These are phyloP conservation scores for Capronia epimyces DNA, from an alignment of 2,329 filamentous ascomycete species.

Conservation along the genomic window DNA sequence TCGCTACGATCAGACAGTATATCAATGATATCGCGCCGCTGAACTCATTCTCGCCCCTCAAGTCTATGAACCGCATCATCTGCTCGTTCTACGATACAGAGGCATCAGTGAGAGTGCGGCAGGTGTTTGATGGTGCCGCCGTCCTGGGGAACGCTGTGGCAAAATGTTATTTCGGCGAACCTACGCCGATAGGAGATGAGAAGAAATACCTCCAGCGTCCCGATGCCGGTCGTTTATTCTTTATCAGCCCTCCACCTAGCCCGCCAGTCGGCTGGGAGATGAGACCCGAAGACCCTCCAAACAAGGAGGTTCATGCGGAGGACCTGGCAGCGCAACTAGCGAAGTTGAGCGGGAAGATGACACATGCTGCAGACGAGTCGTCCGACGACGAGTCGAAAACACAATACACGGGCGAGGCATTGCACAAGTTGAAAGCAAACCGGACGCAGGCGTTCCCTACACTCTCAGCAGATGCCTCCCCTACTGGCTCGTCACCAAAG, in stretches of 20 bases:
- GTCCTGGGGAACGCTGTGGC: conserved; percentile 36
- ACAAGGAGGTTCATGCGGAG: conserved; percentile 59
- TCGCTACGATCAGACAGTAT: conserved; percentile 40
- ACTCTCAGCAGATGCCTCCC: conserved; percentile 20
- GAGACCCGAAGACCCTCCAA: conserved; percentile 58
- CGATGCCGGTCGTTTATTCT: conserved; percentile 58
- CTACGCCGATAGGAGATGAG: conserved; percentile 41
- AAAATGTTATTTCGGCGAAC: conserved; percentile 50
- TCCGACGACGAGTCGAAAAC: conserved; percentile 15
- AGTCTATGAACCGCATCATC: conserved; percentile 47
- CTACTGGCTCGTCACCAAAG: conserved; percentile 28
- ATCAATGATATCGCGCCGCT: conserved; percentile 41
- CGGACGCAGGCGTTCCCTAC: conserved; percentile 10
- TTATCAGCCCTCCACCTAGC: conserved; percentile 59
- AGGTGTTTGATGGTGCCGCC: conserved; percentile 38
- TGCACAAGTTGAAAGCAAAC: conserved; percentile 19
- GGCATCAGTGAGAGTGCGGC: conserved; percentile 41
- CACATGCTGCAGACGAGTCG: conserved; percentile 4
- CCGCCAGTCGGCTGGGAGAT: conserved; percentile 62
- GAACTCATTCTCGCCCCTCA: conserved; percentile 49
- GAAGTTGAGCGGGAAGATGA: conserved; percentile 43
- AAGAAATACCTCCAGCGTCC: conserved; percentile 51
- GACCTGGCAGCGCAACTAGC: conserved; percentile 55
- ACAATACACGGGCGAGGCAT: conserved; percentile 22
- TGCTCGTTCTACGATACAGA: conserved; percentile 43